phyloP scores from a whole-genome alignment of 2,329 filamentous ascomycete species.

The Aspergillus pseudoglaucus region DNA sequence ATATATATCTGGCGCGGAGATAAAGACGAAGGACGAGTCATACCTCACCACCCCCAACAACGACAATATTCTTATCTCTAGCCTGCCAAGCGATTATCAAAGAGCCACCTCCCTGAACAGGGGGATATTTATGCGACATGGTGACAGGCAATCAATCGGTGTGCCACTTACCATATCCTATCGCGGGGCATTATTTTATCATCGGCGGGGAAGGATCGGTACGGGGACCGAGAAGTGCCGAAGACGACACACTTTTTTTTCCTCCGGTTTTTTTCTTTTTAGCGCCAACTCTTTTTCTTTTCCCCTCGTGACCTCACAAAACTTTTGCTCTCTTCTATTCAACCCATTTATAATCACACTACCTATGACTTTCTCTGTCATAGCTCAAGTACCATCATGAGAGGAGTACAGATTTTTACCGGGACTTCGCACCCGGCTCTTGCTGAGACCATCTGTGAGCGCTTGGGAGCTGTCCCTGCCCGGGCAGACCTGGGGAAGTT shows the following conservation, averaged over 20 bases:
- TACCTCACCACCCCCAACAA: constrained; percentile 93
- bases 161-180: neutral
- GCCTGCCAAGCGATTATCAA: constrained; percentile 96
- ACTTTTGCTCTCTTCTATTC: constrained; percentile 7
- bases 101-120: constrained; percentile 83
- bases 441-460: constrained; percentile 60
- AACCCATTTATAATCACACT: constrained; percentile 11
- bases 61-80: constrained; percentile 78
- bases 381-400: constrained; percentile 42
- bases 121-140: constrained; percentile 59
- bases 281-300: constrained; percentile 9
- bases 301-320: constrained; percentile 8
- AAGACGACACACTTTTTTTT: constrained; percentile 5
- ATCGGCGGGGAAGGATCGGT: constrained; percentile 1
- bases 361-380: neutral
- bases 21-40: constrained; percentile 18
- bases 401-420: constrained; percentile 61
- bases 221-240: constrained; percentile 11
- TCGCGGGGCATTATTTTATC: constrained; percentile 9
- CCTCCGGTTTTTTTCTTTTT: constrained; percentile 1
- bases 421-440: constrained; percentile 60
- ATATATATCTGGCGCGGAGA: constrained; percentile 7
- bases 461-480: constrained; percentile 55
- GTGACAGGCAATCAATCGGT: constrained; percentile 10
- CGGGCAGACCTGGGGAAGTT: constrained; percentile 60